Percentiles rank a stretch among this genome's conserved stretches.
phyloP scores from a whole-genome alignment of 176 grass and related monocot species.

The Hordeum marinum region DNA sequence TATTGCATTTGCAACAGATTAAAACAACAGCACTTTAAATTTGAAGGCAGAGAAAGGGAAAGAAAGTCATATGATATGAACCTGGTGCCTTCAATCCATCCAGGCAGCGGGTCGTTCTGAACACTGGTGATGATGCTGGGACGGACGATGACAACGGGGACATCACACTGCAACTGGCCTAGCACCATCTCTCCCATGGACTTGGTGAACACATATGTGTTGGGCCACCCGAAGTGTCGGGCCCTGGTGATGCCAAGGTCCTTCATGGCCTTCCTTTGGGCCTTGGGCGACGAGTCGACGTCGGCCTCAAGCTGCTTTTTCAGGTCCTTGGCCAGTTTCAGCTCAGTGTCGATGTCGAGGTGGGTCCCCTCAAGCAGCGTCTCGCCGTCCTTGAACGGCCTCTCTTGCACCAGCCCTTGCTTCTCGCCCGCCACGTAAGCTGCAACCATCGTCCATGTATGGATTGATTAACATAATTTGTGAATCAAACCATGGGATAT shows the following conservation, averaged over 20 bases:
- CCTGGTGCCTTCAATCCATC: conserved; percentile 78
- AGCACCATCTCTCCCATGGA: conserved; percentile 76
- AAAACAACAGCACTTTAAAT: not conserved
- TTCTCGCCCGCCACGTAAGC: conserved; percentile 44
- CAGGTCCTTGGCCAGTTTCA: conserved; percentile 37
- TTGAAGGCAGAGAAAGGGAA: not conserved
- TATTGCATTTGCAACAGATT: not conserved
- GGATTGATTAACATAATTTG: not conserved
- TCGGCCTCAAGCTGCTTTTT: conserved; percentile 29
- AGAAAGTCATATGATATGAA: not conserved
- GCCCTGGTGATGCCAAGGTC: conserved; percentile 65
- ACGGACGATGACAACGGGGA: conserved; percentile 47
- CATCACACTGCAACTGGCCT: conserved; percentile 20
- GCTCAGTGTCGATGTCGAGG: conserved; percentile 57
- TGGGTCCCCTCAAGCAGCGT: conserved; percentile 31
- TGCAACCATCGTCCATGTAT: not conserved
- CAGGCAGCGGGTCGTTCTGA: conserved; percentile 53
- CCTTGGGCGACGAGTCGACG: conserved; percentile 21
- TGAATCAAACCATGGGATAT: not conserved
- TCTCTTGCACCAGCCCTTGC: conserved; percentile 48
- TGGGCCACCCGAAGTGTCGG: conserved; percentile 71
- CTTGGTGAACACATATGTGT: conserved; percentile 86
- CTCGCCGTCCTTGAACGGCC: conserved; percentile 38
- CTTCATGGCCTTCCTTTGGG: conserved; percentile 54
- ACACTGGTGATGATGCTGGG: conserved; percentile 82